Percentiles rank a stretch among this genome's conserved stretches.
Evolutionary conservation across 768 basidiomycete genomes (phyloP).

Genomic region (Collybia mongolica): DNA sequence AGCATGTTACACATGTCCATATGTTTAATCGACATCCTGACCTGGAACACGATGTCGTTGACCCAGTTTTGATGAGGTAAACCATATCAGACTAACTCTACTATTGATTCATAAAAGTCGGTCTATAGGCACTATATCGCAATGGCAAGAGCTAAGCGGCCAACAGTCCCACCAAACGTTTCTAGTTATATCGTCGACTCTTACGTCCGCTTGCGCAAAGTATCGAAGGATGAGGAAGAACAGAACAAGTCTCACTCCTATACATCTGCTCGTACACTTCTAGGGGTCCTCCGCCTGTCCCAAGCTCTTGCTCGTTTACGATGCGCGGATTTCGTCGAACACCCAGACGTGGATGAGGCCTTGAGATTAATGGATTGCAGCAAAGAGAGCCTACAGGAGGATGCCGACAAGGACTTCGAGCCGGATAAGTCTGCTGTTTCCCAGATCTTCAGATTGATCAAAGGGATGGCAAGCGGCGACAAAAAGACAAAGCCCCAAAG

Average conservation of each 20-base stretch:
- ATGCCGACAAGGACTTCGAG: constrained; percentile 66
- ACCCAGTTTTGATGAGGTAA: constrained; percentile 87
- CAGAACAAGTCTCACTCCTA: constrained; percentile 90
- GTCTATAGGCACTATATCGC: constrained; percentile 88
- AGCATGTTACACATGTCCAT: constrained; percentile 97
- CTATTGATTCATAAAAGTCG: constrained; percentile 6
- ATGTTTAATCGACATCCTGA: constrained; percentile 93
- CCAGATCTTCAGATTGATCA: constrained; percentile 90
- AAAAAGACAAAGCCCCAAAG: constrained; percentile 32
- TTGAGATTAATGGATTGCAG: constrained; percentile 95
- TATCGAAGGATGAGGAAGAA: constrained; percentile 87
- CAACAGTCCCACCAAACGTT: constrained; percentile 84
- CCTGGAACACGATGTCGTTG: constrained; percentile 79
- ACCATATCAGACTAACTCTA: constrained; percentile 12
- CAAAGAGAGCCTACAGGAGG: constrained; percentile 87
- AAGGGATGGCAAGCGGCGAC: constrained; percentile 66
- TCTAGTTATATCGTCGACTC: constrained; percentile 93
- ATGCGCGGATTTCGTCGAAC: constrained; percentile 76
- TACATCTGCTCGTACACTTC: constrained; percentile 93
- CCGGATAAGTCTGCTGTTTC: constrained; percentile 77
- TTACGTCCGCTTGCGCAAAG: constrained; percentile 93
- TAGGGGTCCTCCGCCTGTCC: constrained; percentile 90
- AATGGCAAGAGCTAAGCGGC: constrained; percentile 81
- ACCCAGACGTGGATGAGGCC: constrained; percentile 93
- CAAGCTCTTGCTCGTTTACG: constrained; percentile 94